Conservation (phyloP, 2,329 filamentous ascomycete species). For the Teratosphaeria viscida region DNA sequence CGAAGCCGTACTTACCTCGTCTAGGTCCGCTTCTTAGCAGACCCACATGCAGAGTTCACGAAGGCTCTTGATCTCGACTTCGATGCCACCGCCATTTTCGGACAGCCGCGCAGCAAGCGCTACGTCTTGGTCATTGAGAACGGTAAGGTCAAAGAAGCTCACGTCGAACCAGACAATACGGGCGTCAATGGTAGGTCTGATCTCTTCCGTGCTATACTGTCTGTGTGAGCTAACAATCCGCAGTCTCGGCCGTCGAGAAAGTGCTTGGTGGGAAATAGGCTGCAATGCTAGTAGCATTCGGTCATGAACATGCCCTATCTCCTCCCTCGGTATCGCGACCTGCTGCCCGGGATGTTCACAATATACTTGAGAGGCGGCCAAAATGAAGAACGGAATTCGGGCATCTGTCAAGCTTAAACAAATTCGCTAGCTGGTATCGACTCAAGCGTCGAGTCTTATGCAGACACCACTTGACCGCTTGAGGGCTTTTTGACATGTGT, state of each 20-base stretch:
- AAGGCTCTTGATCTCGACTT: constrained; percentile 75
- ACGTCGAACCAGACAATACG: constrained; percentile 83
- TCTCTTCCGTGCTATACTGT: background rate
- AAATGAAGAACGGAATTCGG: too few species aligned
- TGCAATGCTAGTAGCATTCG: background rate
- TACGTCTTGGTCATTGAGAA: constrained; percentile 76
- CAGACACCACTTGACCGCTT: too few species aligned
- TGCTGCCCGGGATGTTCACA: too few species aligned
- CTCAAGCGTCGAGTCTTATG: too few species aligned
- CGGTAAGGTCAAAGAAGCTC: constrained; percentile 70
- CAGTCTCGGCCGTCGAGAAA: background rate
- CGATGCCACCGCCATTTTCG: constrained; percentile 69
- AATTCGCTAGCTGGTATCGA: too few species aligned
- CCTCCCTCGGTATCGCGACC: too few species aligned
- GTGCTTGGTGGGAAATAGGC: background rate
- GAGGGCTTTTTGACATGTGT: too few species aligned
- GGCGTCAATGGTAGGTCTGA: constrained; percentile 57
- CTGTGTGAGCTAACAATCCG: background rate
- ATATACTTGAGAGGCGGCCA: too few species aligned
- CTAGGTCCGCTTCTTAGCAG: constrained; percentile 80
- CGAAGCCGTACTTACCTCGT: background rate
- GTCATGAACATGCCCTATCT: background rate
- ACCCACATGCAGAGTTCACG: constrained; percentile 70
- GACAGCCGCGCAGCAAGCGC: constrained; percentile 71
- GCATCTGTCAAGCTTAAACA: too few species aligned